phyloP scores from a whole-genome alignment of 1,139 yeast species.

The Pichia sp. region DNA sequence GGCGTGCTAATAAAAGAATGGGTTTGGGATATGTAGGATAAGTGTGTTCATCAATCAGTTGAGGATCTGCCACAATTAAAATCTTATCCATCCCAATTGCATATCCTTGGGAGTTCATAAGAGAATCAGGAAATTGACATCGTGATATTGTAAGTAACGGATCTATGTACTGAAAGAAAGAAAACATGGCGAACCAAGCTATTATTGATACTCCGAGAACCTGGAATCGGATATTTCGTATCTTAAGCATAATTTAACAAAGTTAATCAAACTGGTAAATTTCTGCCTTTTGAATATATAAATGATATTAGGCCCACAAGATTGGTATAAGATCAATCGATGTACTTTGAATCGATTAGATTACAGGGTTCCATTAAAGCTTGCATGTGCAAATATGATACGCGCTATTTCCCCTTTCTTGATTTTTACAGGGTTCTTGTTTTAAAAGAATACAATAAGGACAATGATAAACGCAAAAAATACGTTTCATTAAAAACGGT shows the following conservation, averaged over 20 bases:
- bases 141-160: slow-evolving; percentile 12
- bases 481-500: too few relatives aligned
- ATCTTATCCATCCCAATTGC: slow-evolving; percentile 14
- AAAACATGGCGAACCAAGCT: slow-evolving; percentile 2
- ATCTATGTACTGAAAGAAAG: slow-evolving; percentile 12
- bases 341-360: too few relatives aligned
- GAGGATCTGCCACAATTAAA: slow-evolving; percentile 56
- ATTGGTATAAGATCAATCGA: too few relatives aligned
- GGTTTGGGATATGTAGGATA: slow-evolving; percentile 40
- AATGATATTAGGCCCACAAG: too few relatives aligned
- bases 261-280: too few relatives aligned
- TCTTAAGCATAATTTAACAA: not conserved
- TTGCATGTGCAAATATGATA: too few relatives aligned
- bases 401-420: too few relatives aligned
- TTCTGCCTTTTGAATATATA: too few relatives aligned
- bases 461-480: too few relatives aligned
- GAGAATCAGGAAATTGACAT: slow-evolving; percentile 12
- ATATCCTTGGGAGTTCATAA: slow-evolving; percentile 1
- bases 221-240: not conserved
- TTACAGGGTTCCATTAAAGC: too few relatives aligned
- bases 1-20: slow-evolving; percentile 36
- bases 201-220: not conserved
- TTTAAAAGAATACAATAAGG: too few relatives aligned
- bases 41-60: slow-evolving; percentile 73
- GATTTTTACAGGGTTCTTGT: too few relatives aligned